Percentiles rank a stretch among this genome's conserved stretches.
Evolutionary conservation across 2,329 filamentous ascomycete species (phyloP).

Genomic region (Anthostomella pinea): DNA sequence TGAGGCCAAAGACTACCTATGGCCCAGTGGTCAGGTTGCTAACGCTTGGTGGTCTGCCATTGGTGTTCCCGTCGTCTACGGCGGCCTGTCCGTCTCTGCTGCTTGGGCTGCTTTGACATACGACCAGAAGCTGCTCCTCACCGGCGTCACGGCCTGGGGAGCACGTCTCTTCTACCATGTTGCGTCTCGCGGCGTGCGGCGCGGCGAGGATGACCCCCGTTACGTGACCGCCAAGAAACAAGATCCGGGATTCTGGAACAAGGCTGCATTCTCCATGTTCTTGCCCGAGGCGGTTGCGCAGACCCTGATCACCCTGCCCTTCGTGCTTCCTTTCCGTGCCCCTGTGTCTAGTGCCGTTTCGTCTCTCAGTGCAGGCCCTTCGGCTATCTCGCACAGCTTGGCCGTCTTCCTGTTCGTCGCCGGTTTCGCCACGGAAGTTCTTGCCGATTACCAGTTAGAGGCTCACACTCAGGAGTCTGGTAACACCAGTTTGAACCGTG

Average conservation of each 20-base stretch:
- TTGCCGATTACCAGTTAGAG: conserved; percentile 54
- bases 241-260: conserved; percentile 57
- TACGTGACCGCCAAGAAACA: conserved; percentile 51
- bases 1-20: conserved; percentile 2
- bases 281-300: conserved; percentile 57
- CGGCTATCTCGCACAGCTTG: conserved; percentile 33
- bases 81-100: conserved; percentile 42
- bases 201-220: conserved; percentile 54
- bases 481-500: conserved; percentile 45
- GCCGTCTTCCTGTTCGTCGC: conserved; percentile 55
- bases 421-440: conserved; percentile 53
- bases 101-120: conserved; percentile 49
- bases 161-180: conserved; percentile 54
- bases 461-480: conserved; percentile 36
- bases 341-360: conserved; percentile 34
- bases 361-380: conserved; percentile 27
- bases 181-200: conserved; percentile 43
- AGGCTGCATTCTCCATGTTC: conserved; percentile 51
- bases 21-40: conserved; percentile 2
- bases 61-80: conserved; percentile 46
- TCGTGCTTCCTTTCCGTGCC: conserved; percentile 54
- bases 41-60: conserved; percentile 62
- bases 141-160: conserved; percentile 57
- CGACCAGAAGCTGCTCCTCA: conserved; percentile 53
- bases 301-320: conserved; percentile 54